These are phyloP conservation scores for Globisporangium sylvaticum DNA, from an alignment of 352 stramenopile species.

Conservation along the genomic window DNA sequence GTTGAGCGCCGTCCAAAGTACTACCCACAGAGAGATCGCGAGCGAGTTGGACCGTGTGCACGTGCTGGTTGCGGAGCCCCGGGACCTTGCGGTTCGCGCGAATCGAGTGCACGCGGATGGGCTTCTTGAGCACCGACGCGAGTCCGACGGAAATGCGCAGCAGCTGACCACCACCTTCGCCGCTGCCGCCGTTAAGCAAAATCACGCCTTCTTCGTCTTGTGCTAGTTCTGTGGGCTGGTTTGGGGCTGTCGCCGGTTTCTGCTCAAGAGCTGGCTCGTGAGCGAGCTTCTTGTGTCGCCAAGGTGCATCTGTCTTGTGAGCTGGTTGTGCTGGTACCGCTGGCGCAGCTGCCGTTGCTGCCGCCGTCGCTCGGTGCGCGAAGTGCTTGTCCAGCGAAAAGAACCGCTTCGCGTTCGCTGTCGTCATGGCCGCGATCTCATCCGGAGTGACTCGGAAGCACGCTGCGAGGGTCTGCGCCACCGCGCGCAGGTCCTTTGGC, in stretches of 20 bases:
- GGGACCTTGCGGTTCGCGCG: slow-evolving; percentile 63
- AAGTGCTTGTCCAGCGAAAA: slow-evolving; percentile 33
- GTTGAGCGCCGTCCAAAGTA: slow-evolving; percentile 28
- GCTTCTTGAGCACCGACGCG: slow-evolving; percentile 51
- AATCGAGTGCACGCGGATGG: slow-evolving; percentile 76
- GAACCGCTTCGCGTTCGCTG: slow-evolving; percentile 47
- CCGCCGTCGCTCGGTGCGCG: background rate
- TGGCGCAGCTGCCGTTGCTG: background rate
- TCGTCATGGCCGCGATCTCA: slow-evolving; percentile 41
- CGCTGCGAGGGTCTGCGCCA: slow-evolving; percentile 54
- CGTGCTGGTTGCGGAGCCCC: slow-evolving; percentile 78
- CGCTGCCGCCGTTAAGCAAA: slow-evolving; percentile 45
- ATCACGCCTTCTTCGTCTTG: slow-evolving; percentile 15
- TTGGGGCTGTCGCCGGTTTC: background rate
- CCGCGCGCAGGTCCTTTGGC: slow-evolving; percentile 55
- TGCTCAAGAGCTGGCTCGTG: background rate
- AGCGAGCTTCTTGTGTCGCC: background rate
- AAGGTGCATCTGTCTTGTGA: background rate
- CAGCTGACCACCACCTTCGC: slow-evolving; percentile 89
- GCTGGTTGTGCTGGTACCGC: background rate
- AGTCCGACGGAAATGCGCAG: slow-evolving; percentile 78
- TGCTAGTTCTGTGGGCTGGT: background rate
- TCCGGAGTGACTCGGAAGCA: slow-evolving; percentile 35
- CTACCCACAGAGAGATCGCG: slow-evolving; percentile 27
- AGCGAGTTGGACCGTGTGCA: slow-evolving; percentile 69